Evolutionary conservation across 1,139 yeast genomes (phyloP).

Genomic region (Diutina mesorugosa): DNA sequence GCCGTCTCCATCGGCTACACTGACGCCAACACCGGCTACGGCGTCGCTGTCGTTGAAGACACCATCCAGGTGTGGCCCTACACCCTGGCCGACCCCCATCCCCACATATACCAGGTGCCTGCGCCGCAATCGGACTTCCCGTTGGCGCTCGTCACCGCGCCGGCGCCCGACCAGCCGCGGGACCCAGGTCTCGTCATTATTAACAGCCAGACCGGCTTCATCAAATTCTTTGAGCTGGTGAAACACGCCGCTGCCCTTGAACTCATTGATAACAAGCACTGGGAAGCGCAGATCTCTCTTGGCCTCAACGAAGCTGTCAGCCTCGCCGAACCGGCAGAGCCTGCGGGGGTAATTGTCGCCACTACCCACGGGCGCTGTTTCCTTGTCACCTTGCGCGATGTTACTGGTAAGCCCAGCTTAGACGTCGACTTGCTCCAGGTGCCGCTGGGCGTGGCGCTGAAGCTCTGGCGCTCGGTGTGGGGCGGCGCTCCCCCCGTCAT

Average conservation of each 20-base stretch:
- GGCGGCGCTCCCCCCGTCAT: not conserved
- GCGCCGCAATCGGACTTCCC: conserved; percentile 21
- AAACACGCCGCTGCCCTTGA: conserved; percentile 61
- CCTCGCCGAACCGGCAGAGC: conserved; percentile 50
- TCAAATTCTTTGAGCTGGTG: conserved; percentile 55
- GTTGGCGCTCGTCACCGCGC: conserved; percentile 53
- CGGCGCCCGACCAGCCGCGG: conserved; percentile 39
- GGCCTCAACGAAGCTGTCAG: conserved; percentile 40
- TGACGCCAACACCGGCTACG: conserved; percentile 41
- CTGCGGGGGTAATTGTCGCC: conserved; percentile 61
- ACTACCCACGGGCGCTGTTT: conserved; percentile 63
- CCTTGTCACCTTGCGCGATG: conserved; percentile 52
- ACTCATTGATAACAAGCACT: conserved; percentile 30
- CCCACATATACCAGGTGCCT: conserved; percentile 42
- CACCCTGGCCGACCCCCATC: conserved; percentile 43
- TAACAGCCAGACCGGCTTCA: conserved; percentile 39
- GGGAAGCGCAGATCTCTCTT: conserved; percentile 27
- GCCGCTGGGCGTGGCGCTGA: conserved; percentile 12
- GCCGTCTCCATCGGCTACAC: conserved; percentile 30
- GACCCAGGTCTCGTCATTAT: conserved; percentile 65
- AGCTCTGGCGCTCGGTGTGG: not conserved
- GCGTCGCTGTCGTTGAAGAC: conserved; percentile 37
- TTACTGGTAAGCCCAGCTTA: conserved; percentile 48
- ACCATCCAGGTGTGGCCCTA: conserved; percentile 63
- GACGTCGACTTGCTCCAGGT: conserved; percentile 18